Percentiles rank a stretch among this genome's conserved stretches.
phyloP scores from a whole-genome alignment of 1,284 basidiomycete genomes.

The Tilletia indica region DNA sequence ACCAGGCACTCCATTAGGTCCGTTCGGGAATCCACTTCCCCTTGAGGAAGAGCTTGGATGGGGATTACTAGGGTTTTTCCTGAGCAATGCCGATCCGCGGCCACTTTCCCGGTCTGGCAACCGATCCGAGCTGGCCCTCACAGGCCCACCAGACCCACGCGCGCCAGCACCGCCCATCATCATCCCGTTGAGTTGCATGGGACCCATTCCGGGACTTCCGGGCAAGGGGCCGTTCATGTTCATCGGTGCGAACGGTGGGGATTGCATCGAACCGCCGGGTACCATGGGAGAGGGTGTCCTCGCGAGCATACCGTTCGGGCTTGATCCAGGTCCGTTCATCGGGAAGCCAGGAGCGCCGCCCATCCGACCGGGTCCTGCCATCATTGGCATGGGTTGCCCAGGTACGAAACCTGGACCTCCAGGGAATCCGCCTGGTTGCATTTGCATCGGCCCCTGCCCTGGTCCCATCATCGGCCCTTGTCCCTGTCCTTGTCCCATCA shows the following conservation, averaged over 20 bases:
- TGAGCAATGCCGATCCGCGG: conserved; percentile 37
- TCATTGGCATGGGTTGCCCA: neutral
- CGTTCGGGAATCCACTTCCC: conserved; percentile 1
- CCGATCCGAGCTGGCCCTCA: conserved; percentile 14
- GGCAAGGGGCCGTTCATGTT: neutral
- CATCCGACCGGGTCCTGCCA: neutral
- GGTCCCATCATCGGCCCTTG: neutral
- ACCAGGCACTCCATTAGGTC: too few species aligned
- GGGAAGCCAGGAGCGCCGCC: neutral
- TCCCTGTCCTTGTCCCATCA: neutral
- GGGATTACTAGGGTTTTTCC: conserved; percentile 51
- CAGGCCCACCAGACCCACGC: conserved; percentile 8
- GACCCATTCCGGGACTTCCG: neutral
- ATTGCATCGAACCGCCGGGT: neutral
- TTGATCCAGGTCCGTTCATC: neutral
- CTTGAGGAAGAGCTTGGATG: conserved; percentile 30
- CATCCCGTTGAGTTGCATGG: neutral
- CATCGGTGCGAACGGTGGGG: neutral
- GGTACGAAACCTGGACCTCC: neutral
- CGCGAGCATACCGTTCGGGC: neutral
- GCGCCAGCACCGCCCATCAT: neutral
- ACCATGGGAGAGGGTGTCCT: neutral
- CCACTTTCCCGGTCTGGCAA: conserved; percentile 26
- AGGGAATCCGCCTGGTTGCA: neutral
- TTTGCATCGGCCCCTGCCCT: neutral